Evolutionary conservation across 306 rosid genomes (phyloP), one percentile per base, ranked within the genome.

Genomic region (Castanospermum australe): DNA sequence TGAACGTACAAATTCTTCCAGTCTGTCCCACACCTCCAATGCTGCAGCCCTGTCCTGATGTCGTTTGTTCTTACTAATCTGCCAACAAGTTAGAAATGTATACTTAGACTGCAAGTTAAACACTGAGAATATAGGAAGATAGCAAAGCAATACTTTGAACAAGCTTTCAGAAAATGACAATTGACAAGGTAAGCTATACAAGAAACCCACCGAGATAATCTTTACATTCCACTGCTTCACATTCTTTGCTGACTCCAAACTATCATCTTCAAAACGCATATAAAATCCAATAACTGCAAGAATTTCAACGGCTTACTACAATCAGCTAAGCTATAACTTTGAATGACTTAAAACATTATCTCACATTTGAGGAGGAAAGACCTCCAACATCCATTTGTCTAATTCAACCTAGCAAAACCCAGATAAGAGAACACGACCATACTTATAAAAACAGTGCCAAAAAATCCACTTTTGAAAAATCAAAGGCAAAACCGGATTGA

Each of bases 201-300:
- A 78, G 65, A 28, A 18, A 63, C 92, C 63, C 52, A 93, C 99
- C 84, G 99, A 96, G 67, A 96, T 90, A 25, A 96, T 93, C 92
- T 91, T 96, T 33, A 96, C 99, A 84, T 96, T 96, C 99, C 99
- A 96, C 88, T 96, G 98, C 92, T 93, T 96, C 75, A 93, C 99
- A 83, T 30, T 89, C 87, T 89, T 96, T 0, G 94, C 96, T 0
- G 98, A 96, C 81, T 96, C 99, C 81, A 96, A 64, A 76, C 99
- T 96, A 76, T 96, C 99, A 80, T 96, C 89, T 79, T 86, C 89
- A 57, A 86, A 86, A 32, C 89, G 86, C 84, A 86, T 86, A 71
- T 36, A 86, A 75, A 86, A 86, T 63, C 89, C 89, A 64, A 47
- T 70, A 75, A 86, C 89, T 86, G 80, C 82, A 68, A 60, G 2